Conservation (phyloP, 1,284 basidiomycete genomes). For the Coniferiporia weirii region DNA sequence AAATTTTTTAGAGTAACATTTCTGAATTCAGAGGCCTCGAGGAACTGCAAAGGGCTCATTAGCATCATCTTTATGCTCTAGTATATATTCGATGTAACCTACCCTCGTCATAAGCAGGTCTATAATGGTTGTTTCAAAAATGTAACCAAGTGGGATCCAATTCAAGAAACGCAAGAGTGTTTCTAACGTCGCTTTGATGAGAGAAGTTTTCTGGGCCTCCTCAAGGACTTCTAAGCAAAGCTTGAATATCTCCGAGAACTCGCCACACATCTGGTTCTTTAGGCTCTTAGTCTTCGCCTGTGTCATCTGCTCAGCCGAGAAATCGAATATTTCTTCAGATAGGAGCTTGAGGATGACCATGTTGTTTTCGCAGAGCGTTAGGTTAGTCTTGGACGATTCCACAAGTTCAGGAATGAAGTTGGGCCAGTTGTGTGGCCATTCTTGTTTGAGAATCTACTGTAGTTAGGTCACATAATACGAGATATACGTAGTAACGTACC, state of each 20-base stretch:
- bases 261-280: slow-evolving; percentile 97
- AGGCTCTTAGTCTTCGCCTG: slow-evolving; percentile 96
- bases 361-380: slow-evolving; percentile 98
- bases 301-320: slow-evolving; percentile 98
- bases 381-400: slow-evolving; percentile 93
- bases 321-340: slow-evolving; percentile 99
- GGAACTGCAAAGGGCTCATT: slow-evolving; percentile 58
- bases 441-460: slow-evolving; percentile 94
- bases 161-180: slow-evolving; percentile 96
- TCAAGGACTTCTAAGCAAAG: slow-evolving; percentile 94
- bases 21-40: slow-evolving; percentile 95
- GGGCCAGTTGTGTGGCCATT: slow-evolving; percentile 99
- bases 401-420: slow-evolving; percentile 98
- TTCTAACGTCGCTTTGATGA: slow-evolving; percentile 95
- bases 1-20: slow-evolving; percentile 97
- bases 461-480: background rate
- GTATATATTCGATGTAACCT: slow-evolving; percentile 31
- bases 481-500: slow-evolving; percentile 39
- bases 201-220: slow-evolving; percentile 94
- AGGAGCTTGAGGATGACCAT: slow-evolving; percentile 98
- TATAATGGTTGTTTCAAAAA: slow-evolving; percentile 98
- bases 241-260: slow-evolving; percentile 96
- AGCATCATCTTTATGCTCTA: slow-evolving; percentile 3
- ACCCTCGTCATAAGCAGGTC: slow-evolving; percentile 89
- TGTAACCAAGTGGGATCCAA: slow-evolving; percentile 99